phyloP scores from a whole-genome alignment of 768 basidiomycete genomes.

The Psilocybe tampanensis region DNA sequence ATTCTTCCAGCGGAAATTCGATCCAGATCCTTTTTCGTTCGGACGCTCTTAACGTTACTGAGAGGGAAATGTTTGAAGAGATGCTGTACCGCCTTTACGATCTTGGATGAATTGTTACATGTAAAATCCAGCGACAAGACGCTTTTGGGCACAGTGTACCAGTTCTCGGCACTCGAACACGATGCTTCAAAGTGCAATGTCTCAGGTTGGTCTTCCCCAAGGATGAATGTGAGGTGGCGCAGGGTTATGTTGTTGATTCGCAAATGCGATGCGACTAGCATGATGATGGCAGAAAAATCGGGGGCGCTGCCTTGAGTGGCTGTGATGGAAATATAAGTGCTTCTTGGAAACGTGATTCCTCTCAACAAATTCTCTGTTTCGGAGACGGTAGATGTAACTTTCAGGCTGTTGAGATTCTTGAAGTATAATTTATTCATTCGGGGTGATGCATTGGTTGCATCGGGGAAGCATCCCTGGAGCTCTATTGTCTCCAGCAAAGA shows the following conservation, averaged over 20 bases:
- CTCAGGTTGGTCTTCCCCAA: neutral
- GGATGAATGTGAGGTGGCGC: no score
- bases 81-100: neutral
- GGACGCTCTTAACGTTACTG: neutral
- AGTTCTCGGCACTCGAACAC: neutral
- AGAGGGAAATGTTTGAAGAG: neutral
- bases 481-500: conserved; percentile 1
- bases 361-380: neutral
- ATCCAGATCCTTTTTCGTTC: neutral
- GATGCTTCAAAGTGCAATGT: neutral
- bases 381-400: neutral
- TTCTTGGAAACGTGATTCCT: neutral
- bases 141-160: neutral
- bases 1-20: neutral
- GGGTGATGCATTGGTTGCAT: neutral
- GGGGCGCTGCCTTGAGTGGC: neutral
- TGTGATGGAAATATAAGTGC: neutral
- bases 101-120: neutral
- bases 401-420: neutral
- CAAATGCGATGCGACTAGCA: neutral
- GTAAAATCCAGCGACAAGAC: neutral
- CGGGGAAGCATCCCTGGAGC: neutral
- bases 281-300: neutral
- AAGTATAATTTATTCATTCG: neutral
- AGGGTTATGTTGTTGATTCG: no score